phyloP scores from a whole-genome alignment of 495 filamentous ascomycete genomes.

The Clavariopsis aquatica region DNA sequence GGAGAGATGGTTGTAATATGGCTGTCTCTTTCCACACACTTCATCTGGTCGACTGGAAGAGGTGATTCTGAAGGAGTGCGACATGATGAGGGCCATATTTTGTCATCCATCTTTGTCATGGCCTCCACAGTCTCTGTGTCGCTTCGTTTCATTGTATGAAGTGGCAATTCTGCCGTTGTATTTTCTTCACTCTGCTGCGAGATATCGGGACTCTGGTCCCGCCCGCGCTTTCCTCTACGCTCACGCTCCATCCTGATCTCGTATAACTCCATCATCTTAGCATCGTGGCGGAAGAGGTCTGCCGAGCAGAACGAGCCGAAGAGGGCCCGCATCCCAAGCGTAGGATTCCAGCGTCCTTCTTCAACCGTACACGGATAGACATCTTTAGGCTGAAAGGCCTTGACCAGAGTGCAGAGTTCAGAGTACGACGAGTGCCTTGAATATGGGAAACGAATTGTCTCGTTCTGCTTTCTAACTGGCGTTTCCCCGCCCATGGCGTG shows the following conservation, averaged over 20 bases:
- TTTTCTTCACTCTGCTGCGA: conserved; percentile 7
- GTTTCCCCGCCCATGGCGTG: neutral
- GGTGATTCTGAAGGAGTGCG: conserved; percentile 4
- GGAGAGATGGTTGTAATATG: neutral
- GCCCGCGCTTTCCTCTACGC: conserved; percentile 5
- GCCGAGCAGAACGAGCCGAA: conserved; percentile 72
- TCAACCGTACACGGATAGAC: conserved; percentile 84
- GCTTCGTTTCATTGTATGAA: conserved; percentile 1
- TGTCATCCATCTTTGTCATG: neutral
- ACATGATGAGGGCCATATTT: neutral
- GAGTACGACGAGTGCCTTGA: conserved; percentile 86
- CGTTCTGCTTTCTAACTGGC: neutral
- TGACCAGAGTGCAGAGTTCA: conserved; percentile 73
- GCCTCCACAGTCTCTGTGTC: neutral
- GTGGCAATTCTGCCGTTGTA: neutral
- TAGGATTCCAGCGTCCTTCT: conserved; percentile 59
- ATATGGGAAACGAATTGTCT: conserved; percentile 68
- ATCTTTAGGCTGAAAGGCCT: conserved; percentile 70
- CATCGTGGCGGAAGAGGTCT: conserved; percentile 65
- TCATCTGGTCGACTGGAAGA: neutral
- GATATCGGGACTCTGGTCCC: neutral
- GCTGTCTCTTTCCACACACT: neutral
- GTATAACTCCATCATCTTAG: conserved; percentile 53
- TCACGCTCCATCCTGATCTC: conserved; percentile 12
- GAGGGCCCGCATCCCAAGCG: conserved; percentile 61